These are phyloP conservation scores for Smallanthus sonchifolius DNA, from an alignment of 129 eudicot genomes.

Conservation along the genomic window DNA sequence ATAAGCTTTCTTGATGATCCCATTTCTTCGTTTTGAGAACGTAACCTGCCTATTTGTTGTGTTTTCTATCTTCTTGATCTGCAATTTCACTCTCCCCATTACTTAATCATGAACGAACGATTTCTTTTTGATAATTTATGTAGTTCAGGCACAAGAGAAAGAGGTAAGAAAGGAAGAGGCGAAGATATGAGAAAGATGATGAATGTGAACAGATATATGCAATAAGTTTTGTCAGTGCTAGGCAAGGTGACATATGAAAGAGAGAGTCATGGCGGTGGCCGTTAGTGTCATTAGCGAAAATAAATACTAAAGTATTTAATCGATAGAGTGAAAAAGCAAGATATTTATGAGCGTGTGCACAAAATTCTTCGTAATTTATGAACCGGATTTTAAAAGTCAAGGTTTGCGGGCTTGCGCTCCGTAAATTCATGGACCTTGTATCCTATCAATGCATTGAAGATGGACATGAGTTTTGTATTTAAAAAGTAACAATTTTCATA, in stretches of 20 bases:
- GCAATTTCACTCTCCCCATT: constrained; percentile 82
- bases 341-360: constrained; percentile 19
- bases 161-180: constrained; percentile 24
- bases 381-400: constrained; percentile 23
- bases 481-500: too few relatives aligned
- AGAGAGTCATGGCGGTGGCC: constrained; percentile 36
- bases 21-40: constrained; percentile 88
- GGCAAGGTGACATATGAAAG: constrained; percentile 38
- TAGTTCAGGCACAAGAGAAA: constrained; percentile 8
- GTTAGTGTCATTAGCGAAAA: constrained; percentile 33
- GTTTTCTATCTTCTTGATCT: constrained; percentile 84
- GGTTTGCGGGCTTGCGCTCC: constrained; percentile 21
- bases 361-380: constrained; percentile 7
- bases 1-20: constrained; percentile 84
- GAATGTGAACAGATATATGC: constrained; percentile 32
- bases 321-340: constrained; percentile 19
- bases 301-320: constrained; percentile 28
- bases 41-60: constrained; percentile 89
- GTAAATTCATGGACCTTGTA: constrained; percentile 23
- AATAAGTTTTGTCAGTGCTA: constrained; percentile 34
- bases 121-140: constrained; percentile 4
- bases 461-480: not conserved
- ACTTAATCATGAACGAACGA: constrained; percentile 2
- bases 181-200: constrained; percentile 16
- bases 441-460: constrained; percentile 13